These are phyloP conservation scores for Clarireedia hainanense DNA, from an alignment of 2,329 filamentous ascomycete genomes.

Conservation along the genomic window DNA sequence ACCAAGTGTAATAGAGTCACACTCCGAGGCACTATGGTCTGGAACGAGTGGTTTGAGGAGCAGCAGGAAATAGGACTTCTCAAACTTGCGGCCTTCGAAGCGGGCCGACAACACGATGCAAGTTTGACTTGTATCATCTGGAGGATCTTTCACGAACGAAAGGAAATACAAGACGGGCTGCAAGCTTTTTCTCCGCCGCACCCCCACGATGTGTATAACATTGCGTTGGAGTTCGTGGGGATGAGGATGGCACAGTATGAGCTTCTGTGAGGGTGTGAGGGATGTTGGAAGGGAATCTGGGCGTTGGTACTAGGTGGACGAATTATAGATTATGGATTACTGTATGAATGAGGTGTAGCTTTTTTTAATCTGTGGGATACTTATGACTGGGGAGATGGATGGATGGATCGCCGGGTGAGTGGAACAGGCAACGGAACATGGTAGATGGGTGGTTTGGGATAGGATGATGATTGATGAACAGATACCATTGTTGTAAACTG, in stretches of 20 bases:
- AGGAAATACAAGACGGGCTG: background rate
- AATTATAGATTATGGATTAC: no score
- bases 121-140: background rate
- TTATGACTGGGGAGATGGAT: no score
- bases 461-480: no score
- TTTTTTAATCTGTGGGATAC: no score
- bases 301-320: no score
- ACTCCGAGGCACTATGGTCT: background rate
- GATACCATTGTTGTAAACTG: no score
- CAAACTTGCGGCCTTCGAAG: background rate
- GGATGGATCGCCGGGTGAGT: no score
- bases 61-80: background rate
- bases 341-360: no score
- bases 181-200: background rate
- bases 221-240: background rate
- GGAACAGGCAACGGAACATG: no score
- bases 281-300: no score
- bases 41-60: slow-evolving; percentile 2
- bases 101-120: background rate
- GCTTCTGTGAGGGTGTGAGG: background rate
- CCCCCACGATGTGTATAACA: background rate
- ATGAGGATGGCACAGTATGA: background rate
- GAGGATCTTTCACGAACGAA: background rate
- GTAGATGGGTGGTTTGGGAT: no score
- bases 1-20: background rate